Base-by-base conservation (phyloP, 345 rosid genomes). In the Syzygium oleosum region DNA sequence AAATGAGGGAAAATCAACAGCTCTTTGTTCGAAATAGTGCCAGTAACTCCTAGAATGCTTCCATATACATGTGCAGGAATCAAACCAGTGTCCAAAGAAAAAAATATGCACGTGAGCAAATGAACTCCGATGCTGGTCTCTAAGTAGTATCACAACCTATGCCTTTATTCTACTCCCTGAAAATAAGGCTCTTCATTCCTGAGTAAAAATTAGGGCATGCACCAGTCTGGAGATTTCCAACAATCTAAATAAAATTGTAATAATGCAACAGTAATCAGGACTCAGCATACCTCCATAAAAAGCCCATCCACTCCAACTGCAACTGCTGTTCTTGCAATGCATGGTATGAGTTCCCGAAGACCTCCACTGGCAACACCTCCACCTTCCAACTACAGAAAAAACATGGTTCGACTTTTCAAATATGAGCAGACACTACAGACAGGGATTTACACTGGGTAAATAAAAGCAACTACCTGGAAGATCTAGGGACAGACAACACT, bases 361-460 rank as follows among this genome's bases (percentile, higher is more conserved):
- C 99, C 99, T 85, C 99, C 99, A 90, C 99, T 98, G 51, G 99
- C 99, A 90, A 98, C 97, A 91, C 98, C 99, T 89, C 99, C 99
- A 88, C 98, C 98, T 78, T 96, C 98, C 96, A 98, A 90, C 99
- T 98, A 61, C 25, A 34, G 61, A 41, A 85, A 38, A 52, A 41
- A 49, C 59, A 25, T 53, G 2, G 63, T 55, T 84, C 23, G 34
- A 12, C 53, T 52, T 51, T 84, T 15, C 56, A 84, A 15, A n/a
- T 52, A 31, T 17, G 46, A 52, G 85, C 1, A n/a, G 34, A 21
- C 85, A 51, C n/a, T 52, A 27, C 51, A 22, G n/a, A 7, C 38
- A n/a, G 73, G 73, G 34, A 61, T 61, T 13, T n/a, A n/a, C 73
- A 9, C 25, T 73, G 27, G 79, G 79, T 34, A 68, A 4, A 38